Percentiles rank a stretch among this genome's conserved stretches.
phyloP scores from a whole-genome alignment of 2,329 filamentous ascomycete species.

The Fusarium setosum region DNA sequence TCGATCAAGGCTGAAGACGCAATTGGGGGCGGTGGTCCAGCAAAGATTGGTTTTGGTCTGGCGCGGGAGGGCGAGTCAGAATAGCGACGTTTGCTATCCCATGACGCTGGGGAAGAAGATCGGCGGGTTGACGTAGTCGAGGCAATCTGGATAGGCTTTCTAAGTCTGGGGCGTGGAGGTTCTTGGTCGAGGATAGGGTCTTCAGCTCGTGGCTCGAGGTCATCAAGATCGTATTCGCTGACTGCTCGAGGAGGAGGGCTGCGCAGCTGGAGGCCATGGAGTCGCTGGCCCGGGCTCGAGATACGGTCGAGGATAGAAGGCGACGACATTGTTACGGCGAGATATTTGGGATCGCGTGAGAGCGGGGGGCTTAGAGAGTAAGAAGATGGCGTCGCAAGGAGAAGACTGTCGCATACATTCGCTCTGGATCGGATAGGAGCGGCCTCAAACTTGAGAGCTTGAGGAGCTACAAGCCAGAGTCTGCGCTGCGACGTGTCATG shows the following conservation, averaged over 20 bases:
- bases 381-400: conserved; percentile 2
- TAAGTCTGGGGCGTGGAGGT: conserved; percentile 35
- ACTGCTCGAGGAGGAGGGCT: conserved; percentile 38
- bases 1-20: conserved; percentile 54
- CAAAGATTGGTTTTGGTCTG: conserved; percentile 53
- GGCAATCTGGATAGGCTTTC: conserved; percentile 20
- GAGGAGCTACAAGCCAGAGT: background rate
- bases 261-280: conserved; percentile 44
- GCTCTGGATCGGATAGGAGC: conserved; percentile 15
- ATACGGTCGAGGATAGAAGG: conserved; percentile 44
- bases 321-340: conserved; percentile 40
- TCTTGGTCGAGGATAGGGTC: conserved; percentile 39
- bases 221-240: conserved; percentile 52
- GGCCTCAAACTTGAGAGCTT: background rate
- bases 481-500: background rate
- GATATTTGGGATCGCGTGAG: background rate
- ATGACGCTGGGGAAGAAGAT: conserved; percentile 30
- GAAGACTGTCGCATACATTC: conserved; percentile 18
- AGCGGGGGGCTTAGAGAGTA: background rate
- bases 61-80: conserved; percentile 47
- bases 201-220: conserved; percentile 52
- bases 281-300: conserved; percentile 36
- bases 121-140: conserved; percentile 12
- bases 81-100: conserved; percentile 43
- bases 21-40: conserved; percentile 64